phyloP scores from a whole-genome alignment of 169 alveolate genomes.

The Plasmodium relictum region DNA sequence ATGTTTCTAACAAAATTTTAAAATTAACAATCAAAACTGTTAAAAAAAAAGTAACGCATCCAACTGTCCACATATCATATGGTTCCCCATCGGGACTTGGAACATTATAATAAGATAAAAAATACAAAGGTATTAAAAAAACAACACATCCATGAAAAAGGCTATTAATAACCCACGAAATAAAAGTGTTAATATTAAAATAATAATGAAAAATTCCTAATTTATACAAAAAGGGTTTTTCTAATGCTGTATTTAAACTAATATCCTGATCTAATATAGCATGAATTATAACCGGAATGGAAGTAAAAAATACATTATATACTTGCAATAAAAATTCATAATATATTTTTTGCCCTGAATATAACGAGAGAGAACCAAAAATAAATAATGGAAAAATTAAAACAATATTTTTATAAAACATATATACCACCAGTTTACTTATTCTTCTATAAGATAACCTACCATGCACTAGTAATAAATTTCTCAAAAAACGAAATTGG shows the following conservation, averaged over 20 bases:
- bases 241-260: conserved; percentile 78
- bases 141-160: conserved; percentile 84
- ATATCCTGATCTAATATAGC: conserved; percentile 89
- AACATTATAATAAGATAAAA: conserved; percentile 78
- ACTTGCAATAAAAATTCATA: conserved; percentile 95
- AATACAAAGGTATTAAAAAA: conserved; percentile 77
- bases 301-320: conserved; percentile 95
- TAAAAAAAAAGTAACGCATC: conserved; percentile 77
- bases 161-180: conserved; percentile 85
- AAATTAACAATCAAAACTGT: conserved; percentile 84
- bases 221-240: conserved; percentile 84
- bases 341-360: conserved; percentile 95
- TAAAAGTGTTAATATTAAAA: conserved; percentile 81
- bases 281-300: conserved; percentile 92
- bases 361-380: conserved; percentile 93
- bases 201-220: conserved; percentile 85
- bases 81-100: conserved; percentile 80
- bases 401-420: conserved; percentile 97
- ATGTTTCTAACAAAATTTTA: conserved; percentile 86
- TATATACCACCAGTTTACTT: conserved; percentile 95
- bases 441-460: conserved; percentile 94
- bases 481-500: conserved; percentile 89
- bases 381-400: conserved; percentile 95
- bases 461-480: conserved; percentile 92
- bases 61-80: conserved; percentile 81